Evolutionary conservation across 2,329 filamentous ascomycete genomes (phyloP), one percentile per base, ranked within the genome.

Genomic region (Talaromyces albobiverticillius): DNA sequence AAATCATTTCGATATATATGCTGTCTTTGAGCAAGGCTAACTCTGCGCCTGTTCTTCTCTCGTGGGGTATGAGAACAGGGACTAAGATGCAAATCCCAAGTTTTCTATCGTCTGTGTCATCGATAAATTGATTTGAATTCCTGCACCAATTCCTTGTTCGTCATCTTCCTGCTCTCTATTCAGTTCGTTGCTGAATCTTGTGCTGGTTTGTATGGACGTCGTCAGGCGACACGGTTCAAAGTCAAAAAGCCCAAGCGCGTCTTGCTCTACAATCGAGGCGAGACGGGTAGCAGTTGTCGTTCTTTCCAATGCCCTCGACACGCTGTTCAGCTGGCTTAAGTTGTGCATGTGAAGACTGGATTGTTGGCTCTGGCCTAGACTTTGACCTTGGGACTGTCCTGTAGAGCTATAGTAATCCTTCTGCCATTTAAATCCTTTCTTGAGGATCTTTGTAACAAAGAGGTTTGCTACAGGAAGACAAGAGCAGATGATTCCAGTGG

Each of bases 401-500:
- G 26, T 29, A 29, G 26, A 40, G 36, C 36, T 40, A 40, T 7
- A n/a, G 36, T n/a, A n/a, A n/a, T 40, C 36, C 18, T 20, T 40
- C 14, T 20, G 36, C 36, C 43, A 26, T 32, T 46, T 46, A 13
- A 46, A 26, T 18, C 43, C 25, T 20, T 46, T 46, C 16, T 32
- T 32, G 23, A 46, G 14, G n/a, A 46, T 46, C 43, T 46, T n/a
- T 20, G 43, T 46, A 29, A 46, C 26, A 32, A 46, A 46, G 8
- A 46, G 6, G 43, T 46, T 46, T 46, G 43, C 43, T 22, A 14
- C 25, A 46, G 43, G 43, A 29, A 46, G 25, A 32, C 43, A 46
- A 14, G 43, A 46, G 16, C 43, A 46, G 11, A 46, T 46, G 14
- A 46, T 18, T 46, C 43, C 43, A 46, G 43, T 46, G 18, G 43